Conservation (phyloP, 2,329 filamentous ascomycete genomes). For the Dactylonectria macrodidyma region DNA sequence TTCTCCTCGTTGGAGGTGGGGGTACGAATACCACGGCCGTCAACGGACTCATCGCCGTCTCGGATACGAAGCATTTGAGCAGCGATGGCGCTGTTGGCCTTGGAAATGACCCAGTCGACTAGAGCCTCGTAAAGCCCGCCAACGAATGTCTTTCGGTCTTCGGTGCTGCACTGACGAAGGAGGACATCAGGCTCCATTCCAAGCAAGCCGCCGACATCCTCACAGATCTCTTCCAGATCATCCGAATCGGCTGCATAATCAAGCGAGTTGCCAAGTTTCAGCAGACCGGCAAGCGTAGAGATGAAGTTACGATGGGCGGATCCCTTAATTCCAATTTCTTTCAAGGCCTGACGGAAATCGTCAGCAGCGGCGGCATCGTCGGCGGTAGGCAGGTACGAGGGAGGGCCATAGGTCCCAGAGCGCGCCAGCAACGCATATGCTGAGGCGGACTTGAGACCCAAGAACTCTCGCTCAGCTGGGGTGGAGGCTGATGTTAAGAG, state of each 20-base stretch:
- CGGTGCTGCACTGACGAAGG: constrained; percentile 82
- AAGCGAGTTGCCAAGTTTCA: constrained; percentile 93
- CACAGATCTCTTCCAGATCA: constrained; percentile 85
- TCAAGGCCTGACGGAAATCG: constrained; percentile 89
- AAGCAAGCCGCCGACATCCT: constrained; percentile 89
- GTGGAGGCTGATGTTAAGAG: constrained; percentile 93
- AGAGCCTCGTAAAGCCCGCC: constrained; percentile 92
- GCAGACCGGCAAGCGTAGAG: constrained; percentile 85
- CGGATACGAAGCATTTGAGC: constrained; percentile 78
- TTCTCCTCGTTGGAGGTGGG: constrained; percentile 79
- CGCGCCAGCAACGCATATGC: constrained; percentile 84
- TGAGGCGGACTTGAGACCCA: constrained; percentile 83
- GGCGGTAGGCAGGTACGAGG: constrained; percentile 89
- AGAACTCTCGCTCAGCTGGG: constrained; percentile 88
- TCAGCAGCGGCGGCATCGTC: constrained; percentile 95
- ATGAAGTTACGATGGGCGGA: constrained; percentile 85
- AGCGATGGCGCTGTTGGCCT: constrained; percentile 89
- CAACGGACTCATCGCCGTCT: constrained; percentile 77
- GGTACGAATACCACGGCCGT: constrained; percentile 73
- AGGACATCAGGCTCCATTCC: constrained; percentile 90
- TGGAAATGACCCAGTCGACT: constrained; percentile 93
- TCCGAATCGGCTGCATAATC: constrained; percentile 90
- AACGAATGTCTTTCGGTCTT: constrained; percentile 87
- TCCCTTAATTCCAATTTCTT: constrained; percentile 95
- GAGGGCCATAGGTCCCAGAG: constrained; percentile 88